Conservation (phyloP, 2,329 filamentous ascomycete species). For the Hymenotorrendiella dingleyae region DNA sequence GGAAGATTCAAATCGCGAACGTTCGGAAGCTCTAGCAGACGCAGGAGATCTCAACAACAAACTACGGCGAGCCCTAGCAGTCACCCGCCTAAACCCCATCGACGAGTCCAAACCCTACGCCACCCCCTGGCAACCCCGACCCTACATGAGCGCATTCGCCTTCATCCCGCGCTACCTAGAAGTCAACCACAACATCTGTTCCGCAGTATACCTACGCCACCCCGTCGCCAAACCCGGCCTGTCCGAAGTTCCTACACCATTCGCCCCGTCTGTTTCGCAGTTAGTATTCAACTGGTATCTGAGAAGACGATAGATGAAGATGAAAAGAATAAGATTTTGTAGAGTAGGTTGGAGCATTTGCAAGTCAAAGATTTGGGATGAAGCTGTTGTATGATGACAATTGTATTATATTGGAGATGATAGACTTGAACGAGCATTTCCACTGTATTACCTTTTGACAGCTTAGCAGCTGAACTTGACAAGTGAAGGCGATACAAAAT, state of each 20-base stretch:
- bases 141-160: constrained; percentile 86
- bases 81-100: constrained; percentile 64
- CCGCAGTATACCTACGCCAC: constrained; percentile 90
- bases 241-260: constrained; percentile 82
- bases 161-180: constrained; percentile 95
- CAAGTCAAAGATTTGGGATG: background rate
- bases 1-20: no score
- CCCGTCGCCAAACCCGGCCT: constrained; percentile 79
- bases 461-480: no score
- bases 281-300: constrained; percentile 94
- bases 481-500: no score
- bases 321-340: constrained; percentile 3
- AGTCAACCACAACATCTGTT: constrained; percentile 95
- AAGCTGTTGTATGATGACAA: constrained; percentile 4
- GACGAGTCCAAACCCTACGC: constrained; percentile 77
- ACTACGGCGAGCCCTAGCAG: constrained; percentile 8
- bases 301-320: constrained; percentile 30
- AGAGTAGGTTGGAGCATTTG: no score
- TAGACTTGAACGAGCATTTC: constrained; percentile 3
- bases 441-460: background rate
- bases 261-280: constrained; percentile 62
- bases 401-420: constrained; percentile 6
- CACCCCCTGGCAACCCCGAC: constrained; percentile 82
- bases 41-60: constrained; percentile 30
- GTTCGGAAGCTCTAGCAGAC: constrained; percentile 32